Evolutionary conservation across 768 basidiomycete species (phyloP).

Genomic region (Mrakia blollopis): DNA sequence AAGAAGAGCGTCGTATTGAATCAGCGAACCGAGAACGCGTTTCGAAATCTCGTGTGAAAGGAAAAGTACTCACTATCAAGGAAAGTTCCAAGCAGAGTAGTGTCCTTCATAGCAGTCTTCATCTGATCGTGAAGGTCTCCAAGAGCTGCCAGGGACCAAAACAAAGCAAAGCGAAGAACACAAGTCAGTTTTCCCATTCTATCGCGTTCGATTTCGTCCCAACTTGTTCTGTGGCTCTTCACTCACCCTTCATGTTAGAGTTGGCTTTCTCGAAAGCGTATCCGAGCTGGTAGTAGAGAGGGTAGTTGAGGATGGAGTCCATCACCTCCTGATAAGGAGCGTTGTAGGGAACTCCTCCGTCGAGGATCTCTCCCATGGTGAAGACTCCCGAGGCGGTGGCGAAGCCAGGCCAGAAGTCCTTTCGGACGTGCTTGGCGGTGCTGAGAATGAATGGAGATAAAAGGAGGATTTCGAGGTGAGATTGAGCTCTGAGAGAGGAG

Average conservation of each 20-base stretch:
- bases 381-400: slow-evolving; percentile 69
- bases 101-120: slow-evolving; percentile 24
- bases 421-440: slow-evolving; percentile 48
- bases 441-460: neutral
- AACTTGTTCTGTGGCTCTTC: neutral
- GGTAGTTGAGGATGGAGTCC: slow-evolving; percentile 28
- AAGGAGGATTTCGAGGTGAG: neutral
- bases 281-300: slow-evolving; percentile 25
- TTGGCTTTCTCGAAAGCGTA: slow-evolving; percentile 3
- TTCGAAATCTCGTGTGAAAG: neutral
- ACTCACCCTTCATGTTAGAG: neutral
- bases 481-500: neutral
- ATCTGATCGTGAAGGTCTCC: slow-evolving; percentile 10
- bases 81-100: slow-evolving; percentile 31
- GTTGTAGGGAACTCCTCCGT: slow-evolving; percentile 33
- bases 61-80: slow-evolving; percentile 5
- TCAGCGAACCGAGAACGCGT: neutral
- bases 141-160: neutral
- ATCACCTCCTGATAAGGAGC: slow-evolving; percentile 26
- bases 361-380: slow-evolving; percentile 72
- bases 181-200: too few relatives aligned
- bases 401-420: slow-evolving; percentile 72
- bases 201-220: neutral
- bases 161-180: neutral
- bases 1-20: too few relatives aligned